Percentiles rank a stretch among this genome's conserved stretches.
phyloP scores from a whole-genome alignment of 352 stramenopile species.

The Phytophthora podocarpi region DNA sequence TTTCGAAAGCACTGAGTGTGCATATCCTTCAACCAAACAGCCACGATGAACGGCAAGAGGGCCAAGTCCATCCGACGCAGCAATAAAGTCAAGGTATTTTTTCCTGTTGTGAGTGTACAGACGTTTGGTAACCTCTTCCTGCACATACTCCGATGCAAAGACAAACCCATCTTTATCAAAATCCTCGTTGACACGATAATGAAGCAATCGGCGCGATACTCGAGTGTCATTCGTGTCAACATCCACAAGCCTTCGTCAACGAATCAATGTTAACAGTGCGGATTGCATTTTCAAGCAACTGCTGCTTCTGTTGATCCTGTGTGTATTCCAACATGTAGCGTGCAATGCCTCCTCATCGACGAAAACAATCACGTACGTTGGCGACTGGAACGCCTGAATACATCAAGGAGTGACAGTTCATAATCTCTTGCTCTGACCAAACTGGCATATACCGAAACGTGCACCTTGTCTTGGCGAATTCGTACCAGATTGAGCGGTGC shows the following conservation, averaged over 20 bases:
- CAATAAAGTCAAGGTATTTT: not conserved
- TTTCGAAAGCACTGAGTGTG: conserved; percentile 1
- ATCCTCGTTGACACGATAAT: conserved; percentile 8
- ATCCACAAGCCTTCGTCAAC: conserved; percentile 8
- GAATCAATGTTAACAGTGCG: conserved; percentile 5
- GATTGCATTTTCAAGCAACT: conserved; percentile 14
- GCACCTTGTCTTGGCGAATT: conserved; percentile 34
- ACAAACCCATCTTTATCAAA: not conserved
- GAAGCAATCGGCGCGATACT: conserved; percentile 12
- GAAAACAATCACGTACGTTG: conserved; percentile 31
- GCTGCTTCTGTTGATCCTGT: not conserved
- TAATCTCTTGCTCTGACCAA: conserved; percentile 30
- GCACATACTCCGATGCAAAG: not conserved
- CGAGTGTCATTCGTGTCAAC: conserved; percentile 5
- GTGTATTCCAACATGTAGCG: conserved; percentile 19
- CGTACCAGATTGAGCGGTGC: conserved; percentile 13
- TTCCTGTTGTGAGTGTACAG: not conserved
- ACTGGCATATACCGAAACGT: conserved; percentile 1
- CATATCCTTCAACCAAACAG: conserved; percentile 1
- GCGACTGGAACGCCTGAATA: conserved; percentile 5
- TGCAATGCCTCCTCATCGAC: conserved; percentile 35
- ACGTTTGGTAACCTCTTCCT: no score
- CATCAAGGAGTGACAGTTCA: conserved; percentile 5
- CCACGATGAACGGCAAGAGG: conserved; percentile 1
- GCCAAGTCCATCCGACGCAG: not conserved